phyloP scores from a whole-genome alignment of 1,284 basidiomycete species.

The Naganishia sp. region DNA sequence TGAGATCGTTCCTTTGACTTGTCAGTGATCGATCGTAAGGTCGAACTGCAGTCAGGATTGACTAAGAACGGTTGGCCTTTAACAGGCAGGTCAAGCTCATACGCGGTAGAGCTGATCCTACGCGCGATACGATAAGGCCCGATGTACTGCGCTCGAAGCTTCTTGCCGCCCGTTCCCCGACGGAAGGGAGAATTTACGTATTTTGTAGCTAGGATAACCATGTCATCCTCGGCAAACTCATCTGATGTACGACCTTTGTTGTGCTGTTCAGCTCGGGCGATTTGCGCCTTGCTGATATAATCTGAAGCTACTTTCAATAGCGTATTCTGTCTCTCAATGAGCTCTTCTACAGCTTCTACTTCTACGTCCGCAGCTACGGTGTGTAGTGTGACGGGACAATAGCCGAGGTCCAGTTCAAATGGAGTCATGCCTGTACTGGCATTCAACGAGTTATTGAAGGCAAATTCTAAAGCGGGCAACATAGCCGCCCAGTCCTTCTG shows the following conservation, averaged over 20 bases:
- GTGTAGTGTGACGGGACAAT: background rate
- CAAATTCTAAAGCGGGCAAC: conserved; percentile 57
- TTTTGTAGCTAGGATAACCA: conserved; percentile 12
- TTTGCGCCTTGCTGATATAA: background rate
- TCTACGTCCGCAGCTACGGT: background rate
- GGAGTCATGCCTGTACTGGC: conserved; percentile 36
- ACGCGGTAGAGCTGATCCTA: conserved; percentile 4
- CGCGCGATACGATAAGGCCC: background rate
- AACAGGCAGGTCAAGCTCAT: conserved; percentile 13
- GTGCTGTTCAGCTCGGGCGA: conserved; percentile 6
- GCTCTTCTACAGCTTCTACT: background rate
- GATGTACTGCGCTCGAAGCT: background rate
- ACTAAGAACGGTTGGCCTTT: too few relatives aligned
- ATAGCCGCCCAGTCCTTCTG: conserved; percentile 56
- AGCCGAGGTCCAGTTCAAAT: conserved; percentile 28
- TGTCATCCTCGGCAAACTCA: conserved; percentile 2
- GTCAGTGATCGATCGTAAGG: too few relatives aligned
- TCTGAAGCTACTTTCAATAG: background rate
- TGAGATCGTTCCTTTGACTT: too few relatives aligned
- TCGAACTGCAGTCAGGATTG: too few relatives aligned
- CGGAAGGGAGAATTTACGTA: conserved; percentile 18
- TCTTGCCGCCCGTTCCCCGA: background rate
- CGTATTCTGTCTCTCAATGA: background rate
- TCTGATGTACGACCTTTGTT: conserved; percentile 5
- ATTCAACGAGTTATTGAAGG: conserved; percentile 55